Evolutionary conservation across 1,139 yeast genomes (phyloP).

Genomic region (Saccharomyces hybrid): DNA sequence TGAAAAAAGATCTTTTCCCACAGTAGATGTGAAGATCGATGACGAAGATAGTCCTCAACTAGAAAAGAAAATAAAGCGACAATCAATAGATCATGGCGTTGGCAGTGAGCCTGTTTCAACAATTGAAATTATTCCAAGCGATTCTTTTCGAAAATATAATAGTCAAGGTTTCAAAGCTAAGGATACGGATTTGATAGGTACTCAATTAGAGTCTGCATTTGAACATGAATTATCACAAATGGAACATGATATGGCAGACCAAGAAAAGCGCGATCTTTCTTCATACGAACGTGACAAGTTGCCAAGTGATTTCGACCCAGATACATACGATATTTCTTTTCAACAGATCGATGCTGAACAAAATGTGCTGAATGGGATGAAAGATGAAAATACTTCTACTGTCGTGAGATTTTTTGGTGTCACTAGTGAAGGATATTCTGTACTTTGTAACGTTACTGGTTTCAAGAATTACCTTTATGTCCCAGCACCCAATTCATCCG

Average conservation of each 20-base stretch:
- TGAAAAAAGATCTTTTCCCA: not conserved
- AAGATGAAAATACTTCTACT: constrained; percentile 37
- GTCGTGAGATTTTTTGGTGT: constrained; percentile 87
- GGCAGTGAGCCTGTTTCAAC: constrained; percentile 32
- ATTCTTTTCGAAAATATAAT: constrained; percentile 23
- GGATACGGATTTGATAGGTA: constrained; percentile 22
- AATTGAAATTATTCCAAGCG: constrained; percentile 30
- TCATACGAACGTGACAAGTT: constrained; percentile 43
- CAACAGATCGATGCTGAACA: constrained; percentile 97
- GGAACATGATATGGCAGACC: constrained; percentile 37
- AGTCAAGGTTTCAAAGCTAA: constrained; percentile 28
- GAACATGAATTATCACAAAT: constrained; percentile 57
- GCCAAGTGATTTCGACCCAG: constrained; percentile 44
- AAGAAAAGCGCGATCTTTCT: constrained; percentile 18
- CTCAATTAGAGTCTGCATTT: constrained; percentile 45
- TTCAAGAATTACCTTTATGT: constrained; percentile 86
- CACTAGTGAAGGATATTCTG: constrained; percentile 78
- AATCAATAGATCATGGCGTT: constrained; percentile 28
- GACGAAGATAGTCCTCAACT: not conserved
- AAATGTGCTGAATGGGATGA: constrained; percentile 42
- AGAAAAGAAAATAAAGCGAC: constrained; percentile 26
- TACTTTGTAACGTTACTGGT: constrained; percentile 82
- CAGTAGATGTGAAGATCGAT: not conserved
- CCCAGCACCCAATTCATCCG: constrained; percentile 66
- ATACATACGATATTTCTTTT: constrained; percentile 52